Conservation (phyloP, 768 basidiomycete genomes). For the Pleurotus platypus region DNA sequence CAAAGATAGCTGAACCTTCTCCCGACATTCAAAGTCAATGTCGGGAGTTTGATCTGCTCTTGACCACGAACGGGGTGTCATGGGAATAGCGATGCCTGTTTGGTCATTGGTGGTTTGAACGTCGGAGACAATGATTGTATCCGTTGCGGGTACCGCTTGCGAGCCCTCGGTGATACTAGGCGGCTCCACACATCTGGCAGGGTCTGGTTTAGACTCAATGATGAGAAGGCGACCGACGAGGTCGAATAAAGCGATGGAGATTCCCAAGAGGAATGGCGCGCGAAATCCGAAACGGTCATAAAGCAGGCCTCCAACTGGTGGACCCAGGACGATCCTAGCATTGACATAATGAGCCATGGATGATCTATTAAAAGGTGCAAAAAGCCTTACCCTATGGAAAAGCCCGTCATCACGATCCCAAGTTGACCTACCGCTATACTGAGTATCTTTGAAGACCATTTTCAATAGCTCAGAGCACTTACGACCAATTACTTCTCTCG, state of each 20-base stretch:
- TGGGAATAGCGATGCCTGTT: not conserved
- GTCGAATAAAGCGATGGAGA: constrained; percentile 43
- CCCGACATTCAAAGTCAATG: not conserved
- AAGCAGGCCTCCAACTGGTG: constrained; percentile 54
- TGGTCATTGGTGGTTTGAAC: not conserved
- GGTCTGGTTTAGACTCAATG: constrained; percentile 41
- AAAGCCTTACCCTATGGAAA: constrained; percentile 48
- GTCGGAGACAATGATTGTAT: not conserved
- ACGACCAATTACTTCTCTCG: constrained; percentile 47
- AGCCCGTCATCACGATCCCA: constrained; percentile 56
- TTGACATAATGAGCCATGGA: no score
- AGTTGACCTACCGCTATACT: constrained; percentile 40
- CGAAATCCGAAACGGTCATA: constrained; percentile 55
- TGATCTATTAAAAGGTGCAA: no score
- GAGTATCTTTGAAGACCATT: not conserved
- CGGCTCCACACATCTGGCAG: constrained; percentile 24
- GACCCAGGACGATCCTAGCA: constrained; percentile 52
- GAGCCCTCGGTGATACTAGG: constrained; percentile 11
- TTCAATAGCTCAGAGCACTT: constrained; percentile 16
- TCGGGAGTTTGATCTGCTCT: not conserved
- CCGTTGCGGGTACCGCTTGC: not conserved
- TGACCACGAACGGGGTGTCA: not conserved
- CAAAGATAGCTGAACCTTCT: constrained; percentile 25
- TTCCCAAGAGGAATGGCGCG: constrained; percentile 55
- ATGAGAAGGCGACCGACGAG: constrained; percentile 51